A percentile compares a stretch with the other conserved stretches of the same genome.
These are phyloP conservation scores for Dimargaris xerosporica DNA, from an alignment of 192 early-diverging fungal species.

Conservation along the genomic window DNA sequence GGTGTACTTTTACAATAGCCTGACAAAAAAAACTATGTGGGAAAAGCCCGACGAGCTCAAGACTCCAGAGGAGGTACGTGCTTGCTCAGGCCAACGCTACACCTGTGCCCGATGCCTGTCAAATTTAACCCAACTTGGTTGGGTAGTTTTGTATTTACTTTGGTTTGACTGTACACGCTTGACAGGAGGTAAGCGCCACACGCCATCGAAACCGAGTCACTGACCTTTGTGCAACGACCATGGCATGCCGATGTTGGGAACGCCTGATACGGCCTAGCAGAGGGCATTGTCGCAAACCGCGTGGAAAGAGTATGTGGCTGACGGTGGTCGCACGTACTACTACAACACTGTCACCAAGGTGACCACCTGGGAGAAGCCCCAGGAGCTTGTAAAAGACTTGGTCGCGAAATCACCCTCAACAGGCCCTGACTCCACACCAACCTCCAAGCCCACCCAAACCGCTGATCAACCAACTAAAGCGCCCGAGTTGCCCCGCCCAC, in stretches of 20 bases:
- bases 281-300: constrained; percentile 29
- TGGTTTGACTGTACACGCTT: too few relatives aligned
- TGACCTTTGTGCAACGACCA: too few relatives aligned
- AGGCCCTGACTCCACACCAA: neutral
- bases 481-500: neutral
- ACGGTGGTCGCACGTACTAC: constrained; percentile 73
- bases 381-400: constrained; percentile 37
- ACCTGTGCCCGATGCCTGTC: too few relatives aligned
- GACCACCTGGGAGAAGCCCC: constrained; percentile 77
- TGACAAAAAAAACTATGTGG: constrained; percentile 71
- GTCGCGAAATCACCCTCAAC: constrained; percentile 6
- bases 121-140: too few relatives aligned
- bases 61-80: constrained; percentile 60
- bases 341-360: constrained; percentile 60
- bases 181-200: too few relatives aligned
- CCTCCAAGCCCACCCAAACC: neutral
- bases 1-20: constrained; percentile 70
- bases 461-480: neutral
- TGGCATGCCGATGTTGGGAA: too few relatives aligned
- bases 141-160: too few relatives aligned
- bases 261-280: too few relatives aligned
- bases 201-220: too few relatives aligned
- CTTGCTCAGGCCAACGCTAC: too few relatives aligned
- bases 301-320: constrained; percentile 78
- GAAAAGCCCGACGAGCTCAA: constrained; percentile 88